Conservation (phyloP, 129 eudicot genomes). For the Chrysanthemum lavandulifolium region DNA sequence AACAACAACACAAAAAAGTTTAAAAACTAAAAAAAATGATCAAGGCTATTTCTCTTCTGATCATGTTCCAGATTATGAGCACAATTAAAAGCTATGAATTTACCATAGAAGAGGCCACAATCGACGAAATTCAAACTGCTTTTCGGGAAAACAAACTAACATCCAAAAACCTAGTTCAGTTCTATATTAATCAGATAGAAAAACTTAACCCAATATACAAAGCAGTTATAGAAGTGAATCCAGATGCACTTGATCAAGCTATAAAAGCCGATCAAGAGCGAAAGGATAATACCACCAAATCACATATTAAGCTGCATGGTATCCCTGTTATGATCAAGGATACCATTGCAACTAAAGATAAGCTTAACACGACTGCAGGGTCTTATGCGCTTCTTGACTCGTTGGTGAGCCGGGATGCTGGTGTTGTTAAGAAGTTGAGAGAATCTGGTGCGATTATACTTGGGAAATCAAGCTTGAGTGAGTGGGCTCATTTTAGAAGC, state of each 20-base stretch:
- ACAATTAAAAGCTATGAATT: constrained; percentile 13
- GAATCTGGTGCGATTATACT: constrained; percentile 18
- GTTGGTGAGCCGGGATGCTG: constrained; percentile 50
- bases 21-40: too few relatives aligned
- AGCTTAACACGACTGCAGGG: constrained; percentile 63
- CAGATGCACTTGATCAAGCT: constrained; percentile 51
- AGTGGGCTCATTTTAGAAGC: neutral
- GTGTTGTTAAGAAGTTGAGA: constrained; percentile 36
- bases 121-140: constrained; percentile 43
- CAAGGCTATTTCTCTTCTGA: neutral
- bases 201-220: constrained; percentile 46
- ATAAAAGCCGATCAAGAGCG: constrained; percentile 46
- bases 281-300: constrained; percentile 15
- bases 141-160: constrained; percentile 48
- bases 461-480: constrained; percentile 28
- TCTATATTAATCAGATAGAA: constrained; percentile 41
- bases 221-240: constrained; percentile 64
- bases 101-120: constrained; percentile 38
- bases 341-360: constrained; percentile 59
- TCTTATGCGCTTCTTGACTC: constrained; percentile 56
- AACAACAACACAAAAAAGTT: too few relatives aligned
- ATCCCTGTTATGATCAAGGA: constrained; percentile 66
- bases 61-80: constrained; percentile 5
- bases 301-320: constrained; percentile 35
- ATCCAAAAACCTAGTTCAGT: constrained; percentile 43